Evolutionary conservation across 495 filamentous ascomycete genomes (phyloP).

Genomic region (Hypoxylon fuscum): DNA sequence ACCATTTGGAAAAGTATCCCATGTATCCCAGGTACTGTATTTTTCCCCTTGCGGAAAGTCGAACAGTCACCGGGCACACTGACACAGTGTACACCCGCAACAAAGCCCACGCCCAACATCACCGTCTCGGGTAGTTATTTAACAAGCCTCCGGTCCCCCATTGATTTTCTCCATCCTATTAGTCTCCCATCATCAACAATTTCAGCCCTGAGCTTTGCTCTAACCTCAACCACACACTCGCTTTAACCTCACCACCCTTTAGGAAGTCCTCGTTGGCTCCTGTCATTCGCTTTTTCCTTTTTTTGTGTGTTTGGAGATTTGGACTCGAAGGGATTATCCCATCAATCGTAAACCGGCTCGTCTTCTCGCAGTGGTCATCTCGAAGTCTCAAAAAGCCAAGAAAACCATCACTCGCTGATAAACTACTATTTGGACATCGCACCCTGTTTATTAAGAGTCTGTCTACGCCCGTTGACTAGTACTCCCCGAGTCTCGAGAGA

Average conservation of each 20-base stretch:
- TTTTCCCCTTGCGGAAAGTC: conserved; percentile 39
- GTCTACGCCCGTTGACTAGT: conserved; percentile 36
- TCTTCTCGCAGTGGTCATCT: conserved; percentile 35
- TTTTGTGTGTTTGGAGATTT: conserved; percentile 54
- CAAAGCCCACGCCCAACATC: conserved; percentile 31
- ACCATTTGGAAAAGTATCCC: background rate
- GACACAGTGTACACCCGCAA: conserved; percentile 22
- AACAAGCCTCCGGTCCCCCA: conserved; percentile 44
- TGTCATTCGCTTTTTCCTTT: conserved; percentile 68
- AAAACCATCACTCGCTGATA: conserved; percentile 22
- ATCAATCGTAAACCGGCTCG: conserved; percentile 36
- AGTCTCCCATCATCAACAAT: conserved; percentile 45
- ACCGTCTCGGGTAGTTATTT: conserved; percentile 41
- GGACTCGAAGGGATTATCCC: conserved; percentile 40
- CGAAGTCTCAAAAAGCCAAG: conserved; percentile 8
- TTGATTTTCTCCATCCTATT: conserved; percentile 41
- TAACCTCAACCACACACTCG: conserved; percentile 58
- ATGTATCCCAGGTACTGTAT: conserved; percentile 22
- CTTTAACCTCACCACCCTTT: conserved; percentile 54
- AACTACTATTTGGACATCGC: conserved; percentile 37
- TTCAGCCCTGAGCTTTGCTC: conserved; percentile 51
- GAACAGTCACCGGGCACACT: conserved; percentile 14
- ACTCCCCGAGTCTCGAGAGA: conserved; percentile 41
- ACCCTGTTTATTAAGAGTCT: conserved; percentile 30
- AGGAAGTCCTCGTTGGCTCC: conserved; percentile 73